These are phyloP conservation scores for Sarcocystis neurona DNA, from an alignment of 169 alveolate species.

Conservation along the genomic window DNA sequence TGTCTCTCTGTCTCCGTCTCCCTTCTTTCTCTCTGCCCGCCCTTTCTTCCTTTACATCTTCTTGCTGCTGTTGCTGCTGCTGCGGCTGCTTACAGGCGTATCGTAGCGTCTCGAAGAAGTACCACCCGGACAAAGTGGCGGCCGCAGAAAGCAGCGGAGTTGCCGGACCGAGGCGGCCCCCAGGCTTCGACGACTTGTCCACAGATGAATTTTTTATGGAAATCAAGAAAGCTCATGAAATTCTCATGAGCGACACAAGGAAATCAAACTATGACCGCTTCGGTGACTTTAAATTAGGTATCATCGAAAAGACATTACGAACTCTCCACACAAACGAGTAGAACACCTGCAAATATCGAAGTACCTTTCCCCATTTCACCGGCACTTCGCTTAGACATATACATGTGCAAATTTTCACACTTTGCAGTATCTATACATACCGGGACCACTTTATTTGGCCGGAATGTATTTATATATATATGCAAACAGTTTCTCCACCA, in stretches of 20 bases:
- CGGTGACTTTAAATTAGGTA: conserved; percentile 36
- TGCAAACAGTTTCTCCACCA: too few relatives aligned
- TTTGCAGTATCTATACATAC: too few relatives aligned
- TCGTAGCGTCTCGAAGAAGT: conserved; percentile 49
- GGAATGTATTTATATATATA: too few relatives aligned
- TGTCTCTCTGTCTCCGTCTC: neutral
- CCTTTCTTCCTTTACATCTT: neutral
- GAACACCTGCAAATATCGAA: too few relatives aligned
- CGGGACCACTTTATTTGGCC: too few relatives aligned
- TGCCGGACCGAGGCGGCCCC: conserved; percentile 17
- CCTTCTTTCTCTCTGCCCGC: neutral
- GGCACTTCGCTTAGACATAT: too few relatives aligned
- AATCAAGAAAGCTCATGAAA: conserved; percentile 43
- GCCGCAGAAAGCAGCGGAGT: conserved; percentile 26
- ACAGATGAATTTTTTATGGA: conserved; percentile 45
- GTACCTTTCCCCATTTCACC: too few relatives aligned
- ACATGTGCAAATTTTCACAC: too few relatives aligned
- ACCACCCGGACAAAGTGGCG: conserved; percentile 43
- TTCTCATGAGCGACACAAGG: conserved; percentile 28
- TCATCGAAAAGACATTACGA: too few relatives aligned
- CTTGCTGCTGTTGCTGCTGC: too few relatives aligned
- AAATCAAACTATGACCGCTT: conserved; percentile 32
- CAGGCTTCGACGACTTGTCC: neutral
- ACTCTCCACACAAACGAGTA: too few relatives aligned
- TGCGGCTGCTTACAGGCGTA: conserved; percentile 32